phyloP scores from a whole-genome alignment of 2,329 filamentous ascomycete genomes.

The Alternaria arborescens region DNA sequence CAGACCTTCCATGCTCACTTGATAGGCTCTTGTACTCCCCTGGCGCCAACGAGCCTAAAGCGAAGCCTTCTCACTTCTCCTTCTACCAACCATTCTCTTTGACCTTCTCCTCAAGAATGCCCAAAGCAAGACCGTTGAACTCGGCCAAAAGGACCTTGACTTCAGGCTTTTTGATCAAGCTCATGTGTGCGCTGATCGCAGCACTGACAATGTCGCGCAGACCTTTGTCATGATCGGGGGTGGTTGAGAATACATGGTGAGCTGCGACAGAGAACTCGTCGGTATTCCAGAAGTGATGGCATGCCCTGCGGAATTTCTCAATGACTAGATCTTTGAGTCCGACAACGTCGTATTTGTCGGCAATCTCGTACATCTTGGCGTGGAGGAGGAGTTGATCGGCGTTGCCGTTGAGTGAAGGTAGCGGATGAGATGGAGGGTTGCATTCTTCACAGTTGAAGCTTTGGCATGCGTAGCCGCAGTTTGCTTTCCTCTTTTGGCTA shows the following conservation, averaged over 20 bases:
- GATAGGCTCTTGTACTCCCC: no score
- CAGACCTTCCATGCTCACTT: no score
- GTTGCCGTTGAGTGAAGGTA: neutral
- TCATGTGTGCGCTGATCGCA: neutral
- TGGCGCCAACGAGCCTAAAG: neutral
- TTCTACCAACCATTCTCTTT: neutral
- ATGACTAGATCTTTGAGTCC: neutral
- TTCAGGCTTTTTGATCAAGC: neutral
- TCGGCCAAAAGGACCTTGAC: neutral
- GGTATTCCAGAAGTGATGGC: neutral
- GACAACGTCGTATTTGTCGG: neutral
- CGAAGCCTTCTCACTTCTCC: neutral
- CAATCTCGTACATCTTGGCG: conserved; percentile 3
- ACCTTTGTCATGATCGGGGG: neutral
- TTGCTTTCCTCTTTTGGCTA: no score
- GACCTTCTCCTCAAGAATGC: neutral
- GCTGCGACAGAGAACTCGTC: neutral
- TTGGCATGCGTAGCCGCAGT: no score
- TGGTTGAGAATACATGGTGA: neutral
- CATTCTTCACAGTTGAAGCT: neutral
- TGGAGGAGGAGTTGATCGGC: neutral
- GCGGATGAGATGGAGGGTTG: neutral
- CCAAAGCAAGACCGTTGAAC: neutral
- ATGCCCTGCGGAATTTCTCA: neutral
- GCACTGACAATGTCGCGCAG: neutral